A percentile compares a stretch with the other conserved stretches of the same genome.
Conservation (phyloP, 805 yeast species). For the Millerozyma acaciae region DNA sequence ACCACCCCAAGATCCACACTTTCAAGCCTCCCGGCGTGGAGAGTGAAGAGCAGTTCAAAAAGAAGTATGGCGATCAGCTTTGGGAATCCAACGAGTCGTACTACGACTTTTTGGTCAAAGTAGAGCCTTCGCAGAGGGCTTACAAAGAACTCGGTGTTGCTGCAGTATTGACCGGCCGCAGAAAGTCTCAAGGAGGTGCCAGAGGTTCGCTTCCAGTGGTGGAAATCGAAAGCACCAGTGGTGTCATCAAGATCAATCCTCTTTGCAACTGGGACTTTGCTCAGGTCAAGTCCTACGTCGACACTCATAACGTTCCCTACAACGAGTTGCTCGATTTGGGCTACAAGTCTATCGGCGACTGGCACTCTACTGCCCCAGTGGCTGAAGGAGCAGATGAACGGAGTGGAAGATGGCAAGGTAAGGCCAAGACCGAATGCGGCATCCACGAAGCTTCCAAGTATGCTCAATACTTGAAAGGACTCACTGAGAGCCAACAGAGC, state of each 20-base stretch:
- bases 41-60: slow-evolving; percentile 60
- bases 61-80: slow-evolving; percentile 65
- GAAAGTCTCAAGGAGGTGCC: slow-evolving; percentile 86
- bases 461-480: slow-evolving; percentile 53
- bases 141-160: slow-evolving; percentile 66
- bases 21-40: slow-evolving; percentile 60
- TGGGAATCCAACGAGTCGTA: slow-evolving; percentile 81
- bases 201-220: slow-evolving; percentile 68
- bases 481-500: no score
- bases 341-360: slow-evolving; percentile 90
- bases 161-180: slow-evolving; percentile 89
- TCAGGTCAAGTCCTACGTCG: slow-evolving; percentile 67
- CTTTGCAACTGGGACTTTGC: slow-evolving; percentile 76
- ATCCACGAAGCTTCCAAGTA: slow-evolving; percentile 81
- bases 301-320: slow-evolving; percentile 72
- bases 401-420: slow-evolving; percentile 96
- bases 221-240: slow-evolving; percentile 67
- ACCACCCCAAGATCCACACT: slow-evolving; percentile 56
- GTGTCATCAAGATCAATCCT: slow-evolving; percentile 84
- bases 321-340: slow-evolving; percentile 82
- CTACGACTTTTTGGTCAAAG: slow-evolving; percentile 86
- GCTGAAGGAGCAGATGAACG: slow-evolving; percentile 92
- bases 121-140: slow-evolving; percentile 87
- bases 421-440: slow-evolving; percentile 91
- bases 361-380: slow-evolving; percentile 90